A percentile compares a stretch with the other conserved stretches of the same genome.
Evolutionary conservation across 768 basidiomycete species (phyloP).

Genomic region (Brasilioporus rufonigricans): DNA sequence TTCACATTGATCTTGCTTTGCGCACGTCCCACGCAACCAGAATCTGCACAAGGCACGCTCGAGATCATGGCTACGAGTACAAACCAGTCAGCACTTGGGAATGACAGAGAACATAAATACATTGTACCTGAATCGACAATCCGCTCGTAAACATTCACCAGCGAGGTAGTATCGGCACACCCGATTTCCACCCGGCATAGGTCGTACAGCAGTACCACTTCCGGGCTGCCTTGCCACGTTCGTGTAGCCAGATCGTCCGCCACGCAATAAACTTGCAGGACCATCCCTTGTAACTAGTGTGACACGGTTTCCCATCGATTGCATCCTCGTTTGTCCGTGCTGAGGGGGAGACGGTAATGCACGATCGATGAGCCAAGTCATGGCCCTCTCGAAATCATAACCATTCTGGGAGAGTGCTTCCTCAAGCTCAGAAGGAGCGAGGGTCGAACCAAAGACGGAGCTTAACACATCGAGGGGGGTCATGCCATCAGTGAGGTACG

Average conservation of each 20-base stretch:
- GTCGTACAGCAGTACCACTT: slow-evolving; percentile 30
- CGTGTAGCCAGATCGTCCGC: slow-evolving; percentile 41
- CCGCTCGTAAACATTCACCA: slow-evolving; percentile 92
- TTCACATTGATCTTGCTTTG: slow-evolving; percentile 95
- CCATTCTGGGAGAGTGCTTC: slow-evolving; percentile 85
- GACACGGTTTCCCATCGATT: slow-evolving; percentile 65
- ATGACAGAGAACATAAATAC: not conserved
- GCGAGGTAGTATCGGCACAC: slow-evolving; percentile 97
- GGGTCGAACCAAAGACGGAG: slow-evolving; percentile 88
- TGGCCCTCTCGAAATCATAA: slow-evolving; percentile 94
- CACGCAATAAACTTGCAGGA: slow-evolving; percentile 34
- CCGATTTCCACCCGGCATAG: slow-evolving; percentile 51
- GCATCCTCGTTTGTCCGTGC: slow-evolving; percentile 43
- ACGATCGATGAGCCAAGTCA: slow-evolving; percentile 90
- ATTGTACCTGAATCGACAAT: slow-evolving; percentile 94
- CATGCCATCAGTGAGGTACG: slow-evolving; percentile 85
- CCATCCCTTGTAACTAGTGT: slow-evolving; percentile 62
- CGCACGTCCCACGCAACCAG: slow-evolving; percentile 96
- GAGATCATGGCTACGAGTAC: slow-evolving; percentile 73
- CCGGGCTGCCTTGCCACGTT: slow-evolving; percentile 18
- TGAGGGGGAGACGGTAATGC: slow-evolving; percentile 47
- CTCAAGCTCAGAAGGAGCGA: slow-evolving; percentile 89
- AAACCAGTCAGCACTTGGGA: slow-evolving; percentile 12
- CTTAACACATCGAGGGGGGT: slow-evolving; percentile 95
- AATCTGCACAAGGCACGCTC: slow-evolving; percentile 94